Base-by-base conservation (phyloP, 257 asterid species). In the Salvia splendens region DNA sequence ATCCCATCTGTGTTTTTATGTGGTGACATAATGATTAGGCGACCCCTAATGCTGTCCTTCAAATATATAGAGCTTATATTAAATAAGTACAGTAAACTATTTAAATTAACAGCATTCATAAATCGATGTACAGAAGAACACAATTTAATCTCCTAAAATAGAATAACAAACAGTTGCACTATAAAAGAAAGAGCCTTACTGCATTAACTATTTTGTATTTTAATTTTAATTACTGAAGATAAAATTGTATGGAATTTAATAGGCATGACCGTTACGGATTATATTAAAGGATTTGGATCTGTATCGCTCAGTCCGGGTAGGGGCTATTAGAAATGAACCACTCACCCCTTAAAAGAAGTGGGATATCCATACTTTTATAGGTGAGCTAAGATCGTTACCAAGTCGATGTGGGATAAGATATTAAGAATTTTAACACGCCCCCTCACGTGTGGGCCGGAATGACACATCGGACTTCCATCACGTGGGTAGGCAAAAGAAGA, bases 1-100 rank as follows among this genome's bases (percentile, higher is more conserved):
- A 24, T 24, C 24, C 10, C 47, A 12, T 11, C 33, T 17, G 12
- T 45, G 50, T 32, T 70, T 70, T 50, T 20, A 3, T 16, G 2
- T 42, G 47, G 70, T 45, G 71, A 55, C 61, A 64, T 63, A 71
- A 64, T 64, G 52, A 71, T 70, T 61, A 61, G 48, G 38, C 30
- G 14, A 62, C 33, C 33, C 61, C 36, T 8, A 54, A 36, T 32
- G 40, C 20, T 20, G 58, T 62, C 65, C 9, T 35, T 36, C 9
- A 47, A 8, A 30, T 51, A 33, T 28, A 51, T 41, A 28, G 8
- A 20, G 38, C 33, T 6, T 53, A 8, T 40, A 40, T 6, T 40
- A 8, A 40, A 48, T 48, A 20, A n/a, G 8, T 8, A 8, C 12
- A 1, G 45, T 24, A 24, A 24, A 24, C 30, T 24, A 24, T 24